Conservation (phyloP, 73 alveolate genomes). For the Blepharisma stoltei region DNA sequence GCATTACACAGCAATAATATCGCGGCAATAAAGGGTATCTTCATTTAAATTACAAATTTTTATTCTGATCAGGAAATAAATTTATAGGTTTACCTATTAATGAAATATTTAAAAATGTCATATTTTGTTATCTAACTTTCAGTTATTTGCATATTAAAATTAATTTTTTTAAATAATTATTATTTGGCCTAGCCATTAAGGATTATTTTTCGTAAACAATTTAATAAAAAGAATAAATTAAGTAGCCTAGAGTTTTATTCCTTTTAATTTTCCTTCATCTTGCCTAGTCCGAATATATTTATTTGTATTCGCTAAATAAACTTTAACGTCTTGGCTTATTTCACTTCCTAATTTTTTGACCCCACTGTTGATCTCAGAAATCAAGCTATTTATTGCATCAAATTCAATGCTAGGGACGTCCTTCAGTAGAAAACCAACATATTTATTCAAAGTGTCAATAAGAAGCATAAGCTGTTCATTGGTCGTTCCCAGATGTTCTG, state of each 20-base stretch:
- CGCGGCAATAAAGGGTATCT: too few species aligned
- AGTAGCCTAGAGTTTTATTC: background rate
- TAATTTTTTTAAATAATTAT: too few species aligned
- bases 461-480: background rate
- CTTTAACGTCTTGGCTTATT: background rate
- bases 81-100: too few species aligned
- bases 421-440: background rate
- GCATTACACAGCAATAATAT: too few species aligned
- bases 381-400: background rate
- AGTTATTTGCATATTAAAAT: too few species aligned
- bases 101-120: too few species aligned
- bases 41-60: too few species aligned
- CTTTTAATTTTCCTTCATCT: conserved; percentile 21
- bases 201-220: too few species aligned
- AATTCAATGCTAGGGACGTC: background rate
- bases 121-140: too few species aligned
- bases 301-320: background rate
- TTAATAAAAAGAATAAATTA: too few species aligned
- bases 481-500: conserved; percentile 13
- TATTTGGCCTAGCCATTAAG: too few species aligned
- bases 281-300: background rate
- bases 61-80: too few species aligned
- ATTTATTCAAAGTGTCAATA: background rate
- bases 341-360: background rate
- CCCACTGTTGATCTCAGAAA: background rate